A percentile compares a stretch with the other conserved stretches of the same genome.
phyloP scores from a whole-genome alignment of 495 filamentous ascomycete genomes.

The Lophiostoma macrostomum region DNA sequence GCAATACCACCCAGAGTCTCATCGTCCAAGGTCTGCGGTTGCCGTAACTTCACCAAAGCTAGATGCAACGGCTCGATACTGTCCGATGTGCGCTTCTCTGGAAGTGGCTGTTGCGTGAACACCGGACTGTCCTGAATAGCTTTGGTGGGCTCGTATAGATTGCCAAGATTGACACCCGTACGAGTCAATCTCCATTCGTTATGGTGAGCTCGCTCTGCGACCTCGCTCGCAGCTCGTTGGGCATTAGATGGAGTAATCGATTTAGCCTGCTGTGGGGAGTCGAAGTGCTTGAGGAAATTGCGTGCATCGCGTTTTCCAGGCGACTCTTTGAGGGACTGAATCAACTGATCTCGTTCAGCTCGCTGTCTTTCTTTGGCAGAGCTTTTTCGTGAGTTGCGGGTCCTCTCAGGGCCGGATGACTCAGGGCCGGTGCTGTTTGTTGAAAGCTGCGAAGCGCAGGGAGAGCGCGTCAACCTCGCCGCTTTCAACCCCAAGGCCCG shows the following conservation, averaged over 20 bases:
- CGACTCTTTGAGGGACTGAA: conserved; percentile 23
- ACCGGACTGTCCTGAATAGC: conserved; percentile 62
- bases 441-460: too few relatives aligned
- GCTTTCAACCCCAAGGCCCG: conserved; percentile 22
- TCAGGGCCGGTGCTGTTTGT: too few relatives aligned
- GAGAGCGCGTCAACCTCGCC: conserved; percentile 3
- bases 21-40: conserved; percentile 66
- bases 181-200: conserved; percentile 22
- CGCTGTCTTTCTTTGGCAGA: conserved; percentile 26
- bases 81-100: conserved; percentile 7
- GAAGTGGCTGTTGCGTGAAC: conserved; percentile 49
- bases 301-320: conserved; percentile 30
- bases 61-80: conserved; percentile 62
- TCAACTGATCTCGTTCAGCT: conserved; percentile 31
- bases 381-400: conserved; percentile 3
- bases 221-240: conserved; percentile 11
- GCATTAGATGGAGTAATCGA: background rate
- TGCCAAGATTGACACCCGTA: conserved; percentile 58
- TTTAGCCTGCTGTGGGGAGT: conserved; percentile 4
- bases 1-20: conserved; percentile 69
- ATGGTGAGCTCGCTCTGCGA: conserved; percentile 18
- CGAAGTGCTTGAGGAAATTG: conserved; percentile 33
- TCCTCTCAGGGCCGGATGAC: conserved; percentile 1
- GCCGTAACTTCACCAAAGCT: conserved; percentile 80
- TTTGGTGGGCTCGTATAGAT: conserved; percentile 57